Conservation (phyloP, 306 rosid genomes). For the Ormosia emarginata region DNA sequence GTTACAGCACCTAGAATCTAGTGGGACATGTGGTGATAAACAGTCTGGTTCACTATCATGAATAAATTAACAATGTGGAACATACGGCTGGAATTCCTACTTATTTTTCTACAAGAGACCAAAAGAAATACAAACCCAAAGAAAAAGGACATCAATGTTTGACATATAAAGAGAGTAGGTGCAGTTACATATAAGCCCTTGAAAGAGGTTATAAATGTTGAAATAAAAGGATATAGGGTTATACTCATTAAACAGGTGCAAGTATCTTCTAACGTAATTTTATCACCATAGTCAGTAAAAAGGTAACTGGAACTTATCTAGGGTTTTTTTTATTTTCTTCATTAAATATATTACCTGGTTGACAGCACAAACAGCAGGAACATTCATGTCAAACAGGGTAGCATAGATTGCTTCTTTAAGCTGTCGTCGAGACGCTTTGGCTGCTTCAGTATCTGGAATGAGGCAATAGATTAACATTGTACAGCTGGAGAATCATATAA, state of each 20-base stretch:
- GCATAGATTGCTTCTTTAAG: slow-evolving; percentile 76
- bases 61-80: neutral
- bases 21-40: neutral
- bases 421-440: slow-evolving; percentile 76
- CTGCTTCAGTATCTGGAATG: slow-evolving; percentile 75
- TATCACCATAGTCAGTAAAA: neutral
- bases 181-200: neutral
- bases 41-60: neutral
- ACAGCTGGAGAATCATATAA: neutral
- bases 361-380: slow-evolving; percentile 85
- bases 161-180: neutral
- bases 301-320: neutral
- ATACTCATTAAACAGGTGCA: neutral
- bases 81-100: neutral
- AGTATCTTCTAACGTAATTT: neutral
- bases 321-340: neutral
- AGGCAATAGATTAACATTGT: slow-evolving; percentile 11
- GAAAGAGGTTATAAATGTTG: slow-evolving; percentile 3
- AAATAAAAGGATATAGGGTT: neutral
- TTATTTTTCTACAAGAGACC: neutral
- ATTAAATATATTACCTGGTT: slow-evolving; percentile 58
- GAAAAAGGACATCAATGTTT: neutral
- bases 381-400: slow-evolving; percentile 79
- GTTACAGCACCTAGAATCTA: neutral
- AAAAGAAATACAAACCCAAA: neutral